Conservation (phyloP, 2,329 filamentous ascomycete genomes). For the Diaporthe eres region DNA sequence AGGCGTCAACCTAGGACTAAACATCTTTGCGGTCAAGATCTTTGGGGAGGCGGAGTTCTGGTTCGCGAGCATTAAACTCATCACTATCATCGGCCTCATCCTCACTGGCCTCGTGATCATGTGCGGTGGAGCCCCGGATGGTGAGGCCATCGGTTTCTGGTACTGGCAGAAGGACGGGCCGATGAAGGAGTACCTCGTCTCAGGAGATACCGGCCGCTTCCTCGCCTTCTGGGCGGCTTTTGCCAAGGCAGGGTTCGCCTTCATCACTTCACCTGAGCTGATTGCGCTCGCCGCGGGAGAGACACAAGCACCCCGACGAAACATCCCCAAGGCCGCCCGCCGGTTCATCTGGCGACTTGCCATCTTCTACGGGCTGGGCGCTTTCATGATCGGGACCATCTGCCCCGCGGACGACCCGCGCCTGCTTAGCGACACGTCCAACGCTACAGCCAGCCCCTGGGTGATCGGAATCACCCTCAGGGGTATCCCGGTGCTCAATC, state of each 20-base stretch:
- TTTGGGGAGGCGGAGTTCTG: conserved; percentile 45
- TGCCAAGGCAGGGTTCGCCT: conserved; percentile 72
- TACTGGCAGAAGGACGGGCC: conserved; percentile 58
- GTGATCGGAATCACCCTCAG: conserved; percentile 77
- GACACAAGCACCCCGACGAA: conserved; percentile 73
- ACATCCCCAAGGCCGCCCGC: conserved; percentile 75
- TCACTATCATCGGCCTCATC: conserved; percentile 42
- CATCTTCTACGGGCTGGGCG: conserved; percentile 74
- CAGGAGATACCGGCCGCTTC: conserved; percentile 66
- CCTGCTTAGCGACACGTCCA: conserved; percentile 70
- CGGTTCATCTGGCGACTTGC: conserved; percentile 74
- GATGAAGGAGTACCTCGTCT: conserved; percentile 62
- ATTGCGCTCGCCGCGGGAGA: conserved; percentile 74
- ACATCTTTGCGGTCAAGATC: conserved; percentile 41
- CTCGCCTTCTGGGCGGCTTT: conserved; percentile 72
- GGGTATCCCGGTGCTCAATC: conserved; percentile 73
- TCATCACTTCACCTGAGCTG: conserved; percentile 74
- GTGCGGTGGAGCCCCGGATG: conserved; percentile 37
- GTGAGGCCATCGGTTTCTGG: conserved; percentile 50
- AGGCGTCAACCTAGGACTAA: conserved; percentile 36
- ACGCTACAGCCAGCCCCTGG: conserved; percentile 73
- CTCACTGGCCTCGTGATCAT: conserved; percentile 40
- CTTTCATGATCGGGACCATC: conserved; percentile 72
- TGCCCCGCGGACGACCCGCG: conserved; percentile 74
- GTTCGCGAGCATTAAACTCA: conserved; percentile 46